Percentiles rank a stretch among this genome's conserved stretches.
Evolutionary conservation across 2,329 filamentous ascomycete genomes (phyloP).

Genomic region (Mariannaea elegans): DNA sequence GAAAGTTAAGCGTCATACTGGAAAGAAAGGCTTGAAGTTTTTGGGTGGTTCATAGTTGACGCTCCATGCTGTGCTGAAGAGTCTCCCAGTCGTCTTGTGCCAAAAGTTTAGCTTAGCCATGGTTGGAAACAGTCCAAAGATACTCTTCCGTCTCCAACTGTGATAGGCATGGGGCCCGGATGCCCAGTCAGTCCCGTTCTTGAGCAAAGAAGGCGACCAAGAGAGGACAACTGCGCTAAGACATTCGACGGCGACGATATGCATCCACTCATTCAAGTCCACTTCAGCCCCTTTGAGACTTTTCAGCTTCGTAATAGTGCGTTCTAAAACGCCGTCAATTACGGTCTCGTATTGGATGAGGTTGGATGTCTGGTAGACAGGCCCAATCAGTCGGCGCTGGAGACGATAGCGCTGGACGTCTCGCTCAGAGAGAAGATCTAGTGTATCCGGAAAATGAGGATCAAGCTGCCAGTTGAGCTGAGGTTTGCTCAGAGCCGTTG

Average conservation of each 20-base stretch:
- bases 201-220: constrained; percentile 61
- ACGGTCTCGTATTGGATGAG: constrained; percentile 52
- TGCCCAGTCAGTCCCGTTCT: constrained; percentile 53
- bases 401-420: constrained; percentile 56
- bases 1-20: constrained; percentile 45
- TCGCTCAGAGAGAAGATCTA: constrained; percentile 61
- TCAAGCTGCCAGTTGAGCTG: constrained; percentile 50
- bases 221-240: constrained; percentile 59
- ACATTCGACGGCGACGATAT: constrained; percentile 62
- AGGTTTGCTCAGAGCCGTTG: constrained; percentile 56
- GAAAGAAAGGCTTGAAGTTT: constrained; percentile 59
- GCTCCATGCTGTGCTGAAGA: constrained; percentile 55
- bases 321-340: constrained; percentile 52
- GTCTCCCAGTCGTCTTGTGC: constrained; percentile 47
- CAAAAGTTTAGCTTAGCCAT: constrained; percentile 51
- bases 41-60: constrained; percentile 55
- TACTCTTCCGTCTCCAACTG: constrained; percentile 61
- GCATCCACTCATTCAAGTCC: constrained; percentile 65
- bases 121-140: constrained; percentile 60
- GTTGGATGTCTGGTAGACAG: constrained; percentile 55
- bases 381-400: constrained; percentile 60
- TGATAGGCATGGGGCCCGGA: constrained; percentile 59
- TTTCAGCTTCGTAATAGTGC: constrained; percentile 47
- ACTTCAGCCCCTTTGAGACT: constrained; percentile 50
- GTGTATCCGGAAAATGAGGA: constrained; percentile 51